Evolutionary conservation across 164 flowering plant genomes (phyloP).

Genomic region (Sedum album): DNA sequence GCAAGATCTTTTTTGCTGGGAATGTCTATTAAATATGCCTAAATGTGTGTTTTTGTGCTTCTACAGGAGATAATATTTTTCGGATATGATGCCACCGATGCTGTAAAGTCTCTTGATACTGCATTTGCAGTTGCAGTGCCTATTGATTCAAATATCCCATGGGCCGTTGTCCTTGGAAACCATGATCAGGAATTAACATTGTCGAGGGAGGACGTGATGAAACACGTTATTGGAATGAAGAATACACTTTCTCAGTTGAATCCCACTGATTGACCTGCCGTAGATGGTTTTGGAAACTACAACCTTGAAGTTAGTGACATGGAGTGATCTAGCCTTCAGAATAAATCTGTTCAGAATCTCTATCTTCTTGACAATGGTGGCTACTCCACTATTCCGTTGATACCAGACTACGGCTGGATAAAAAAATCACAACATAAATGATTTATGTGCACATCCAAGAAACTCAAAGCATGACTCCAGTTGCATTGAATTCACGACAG

Average conservation of each 20-base stretch:
- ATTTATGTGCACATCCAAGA: constrained; percentile 61
- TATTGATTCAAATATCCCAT: constrained; percentile 53
- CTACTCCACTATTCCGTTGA: constrained; percentile 68
- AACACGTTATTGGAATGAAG: constrained; percentile 52
- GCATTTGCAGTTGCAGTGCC: constrained; percentile 73
- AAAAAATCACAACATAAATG: constrained; percentile 85
- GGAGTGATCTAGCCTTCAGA: constrained; percentile 40
- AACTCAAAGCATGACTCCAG: constrained; percentile 44
- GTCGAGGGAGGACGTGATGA: constrained; percentile 78
- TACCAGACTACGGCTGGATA: constrained; percentile 88
- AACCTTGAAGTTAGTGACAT: constrained; percentile 70
- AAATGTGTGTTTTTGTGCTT: not conserved
- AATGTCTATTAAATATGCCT: not conserved
- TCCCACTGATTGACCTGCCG: constrained; percentile 33
- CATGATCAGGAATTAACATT: constrained; percentile 82
- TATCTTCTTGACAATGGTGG: constrained; percentile 93
- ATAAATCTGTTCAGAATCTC: constrained; percentile 79
- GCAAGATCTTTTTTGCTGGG: not conserved
- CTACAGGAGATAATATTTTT: constrained; percentile 74
- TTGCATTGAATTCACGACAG: not conserved
- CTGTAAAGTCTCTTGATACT: constrained; percentile 56
- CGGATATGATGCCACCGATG: constrained; percentile 54
- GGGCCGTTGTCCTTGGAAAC: constrained; percentile 97
- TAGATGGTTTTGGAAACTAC: constrained; percentile 94
- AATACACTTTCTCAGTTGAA: constrained; percentile 54